A percentile compares a stretch with the other conserved stretches of the same genome.
Conservation (phyloP, 352 stramenopile species). For the Peronospora farinosa region DNA sequence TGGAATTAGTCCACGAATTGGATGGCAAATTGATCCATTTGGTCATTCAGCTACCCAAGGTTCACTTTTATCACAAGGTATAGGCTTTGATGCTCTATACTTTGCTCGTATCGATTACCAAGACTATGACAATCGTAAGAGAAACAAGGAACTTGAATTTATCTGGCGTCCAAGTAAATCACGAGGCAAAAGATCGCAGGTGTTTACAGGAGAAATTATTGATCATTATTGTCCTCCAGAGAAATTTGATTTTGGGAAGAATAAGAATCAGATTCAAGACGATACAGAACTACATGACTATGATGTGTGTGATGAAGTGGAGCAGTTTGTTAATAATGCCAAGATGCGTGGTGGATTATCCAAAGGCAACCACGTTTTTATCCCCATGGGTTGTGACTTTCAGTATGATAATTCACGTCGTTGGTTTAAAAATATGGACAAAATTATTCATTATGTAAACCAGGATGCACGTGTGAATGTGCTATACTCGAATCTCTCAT, state of each 20-base stretch:
- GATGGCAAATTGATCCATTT: slow-evolving; percentile 98
- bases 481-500: slow-evolving; percentile 93
- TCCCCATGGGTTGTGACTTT: slow-evolving; percentile 94
- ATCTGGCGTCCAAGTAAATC: slow-evolving; percentile 91
- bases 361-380: slow-evolving; percentile 79
- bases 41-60: slow-evolving; percentile 89
- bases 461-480: slow-evolving; percentile 88
- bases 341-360: slow-evolving; percentile 62
- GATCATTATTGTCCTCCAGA: slow-evolving; percentile 69
- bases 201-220: slow-evolving; percentile 87
- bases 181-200: slow-evolving; percentile 70
- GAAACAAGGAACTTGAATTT: slow-evolving; percentile 89
- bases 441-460: slow-evolving; percentile 93
- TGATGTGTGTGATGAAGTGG: slow-evolving; percentile 83
- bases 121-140: slow-evolving; percentile 88
- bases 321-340: slow-evolving; percentile 77
- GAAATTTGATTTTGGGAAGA: slow-evolving; percentile 68
- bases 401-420: slow-evolving; percentile 83
- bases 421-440: slow-evolving; percentile 95
- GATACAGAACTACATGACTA: slow-evolving; percentile 81
- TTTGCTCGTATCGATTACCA: slow-evolving; percentile 98
- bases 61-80: slow-evolving; percentile 83
- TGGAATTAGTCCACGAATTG: slow-evolving; percentile 89
- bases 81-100: slow-evolving; percentile 95
- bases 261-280: slow-evolving; percentile 79